Base-by-base conservation (phyloP, 164 flowering plant genomes). In the Saururus chinensis region DNA sequence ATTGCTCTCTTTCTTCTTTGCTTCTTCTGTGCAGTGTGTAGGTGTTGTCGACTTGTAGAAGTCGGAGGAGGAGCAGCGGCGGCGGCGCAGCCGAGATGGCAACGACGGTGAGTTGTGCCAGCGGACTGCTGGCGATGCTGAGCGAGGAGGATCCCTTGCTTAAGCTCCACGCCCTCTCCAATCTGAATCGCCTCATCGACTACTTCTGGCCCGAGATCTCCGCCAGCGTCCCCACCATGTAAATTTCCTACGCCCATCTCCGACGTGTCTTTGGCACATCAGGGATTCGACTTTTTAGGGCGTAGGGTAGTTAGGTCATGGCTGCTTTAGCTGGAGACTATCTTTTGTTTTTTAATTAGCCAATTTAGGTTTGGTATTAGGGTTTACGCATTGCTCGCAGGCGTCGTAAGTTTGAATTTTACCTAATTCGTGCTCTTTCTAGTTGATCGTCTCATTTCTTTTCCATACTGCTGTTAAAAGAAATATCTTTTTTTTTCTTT, bases 161-260 rank as follows among this genome's bases (percentile, higher is more conserved):
- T 48, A 92, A 92, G 78, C 81, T 81, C n/a, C 92, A 89, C 71
- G 98, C 98, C 1, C 91, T 89, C 41, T 74, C 82, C 30, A 82
- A 87, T 64, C 91, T 92, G 74, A 85, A 83, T 73, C 55, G 76
- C 19, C 74, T 73, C n/a, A 95, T 87, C 19, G 89, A 89, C 65
- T 61, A 65, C 67, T 85, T 84, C 74, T 92, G 98, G 98, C 98
- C 84, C 21, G 98, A 92, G 85, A 92, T 92, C 74, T 92, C 98
- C 49, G 82, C 95, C 40, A 82, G 91, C 65, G 89, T 89, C 5
- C 84, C 96, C 35, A 63, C 80, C 56, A 87, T 92, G 98, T 91
- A 78, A 0, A 48, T 58, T 53, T 0, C 59, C 37, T 53, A n/a
- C n/a, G n/a, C n/a, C n/a, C n/a, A n/a, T 0, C 0, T 5, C 56